Base-by-base conservation (phyloP, 805 yeast genomes). In the Sungouiozyma intestinalis region DNA sequence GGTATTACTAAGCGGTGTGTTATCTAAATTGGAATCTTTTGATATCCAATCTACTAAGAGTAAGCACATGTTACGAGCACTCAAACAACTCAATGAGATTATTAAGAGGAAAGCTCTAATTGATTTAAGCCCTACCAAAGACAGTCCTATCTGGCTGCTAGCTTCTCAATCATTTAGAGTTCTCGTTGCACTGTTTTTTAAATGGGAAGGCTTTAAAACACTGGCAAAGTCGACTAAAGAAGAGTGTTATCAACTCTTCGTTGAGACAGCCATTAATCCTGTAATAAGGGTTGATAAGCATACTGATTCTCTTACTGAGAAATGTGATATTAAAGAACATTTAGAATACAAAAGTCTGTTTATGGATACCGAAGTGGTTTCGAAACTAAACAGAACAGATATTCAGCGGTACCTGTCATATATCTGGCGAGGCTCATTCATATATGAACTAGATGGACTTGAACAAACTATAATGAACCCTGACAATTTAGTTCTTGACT, bases 361-460 rank as follows among this genome's bases (percentile, higher is more conserved):
- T 3, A 45, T 78, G 5, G 68, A 73, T 1, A 54, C 58, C 20
- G 56, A 76, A 14, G 48, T 55, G 1, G 58, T 66, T 14, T 33
- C 44, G 0, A 50, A 59, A 2, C 45, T 66, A 9, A 47, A 54
- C 2, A 54, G 57, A 3, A 50, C 51, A 1, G 55, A 68, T 16
- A 51, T 79, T 11, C 66, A 67, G 9, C 63, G 62, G 9, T 68
- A 77, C 36, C 55, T 81, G 2, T 56, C 67, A 4, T 58, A 70
- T 1, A 51, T 86, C 2, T 81, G 84, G 74, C 55, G 63, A 1
- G 66, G 74, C 17, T 81, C 90, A 1, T 82, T 69, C 48, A 60
- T 74, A 20, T 82, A 74, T 64, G 74, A 69, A 43, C 67, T 66
- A 31, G 83, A 71, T 58, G 82, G 72, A 38, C 58, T 72, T 15